These are phyloP conservation scores for Amauroascus niger DNA, from an alignment of 2,329 filamentous ascomycete genomes.

Conservation along the genomic window DNA sequence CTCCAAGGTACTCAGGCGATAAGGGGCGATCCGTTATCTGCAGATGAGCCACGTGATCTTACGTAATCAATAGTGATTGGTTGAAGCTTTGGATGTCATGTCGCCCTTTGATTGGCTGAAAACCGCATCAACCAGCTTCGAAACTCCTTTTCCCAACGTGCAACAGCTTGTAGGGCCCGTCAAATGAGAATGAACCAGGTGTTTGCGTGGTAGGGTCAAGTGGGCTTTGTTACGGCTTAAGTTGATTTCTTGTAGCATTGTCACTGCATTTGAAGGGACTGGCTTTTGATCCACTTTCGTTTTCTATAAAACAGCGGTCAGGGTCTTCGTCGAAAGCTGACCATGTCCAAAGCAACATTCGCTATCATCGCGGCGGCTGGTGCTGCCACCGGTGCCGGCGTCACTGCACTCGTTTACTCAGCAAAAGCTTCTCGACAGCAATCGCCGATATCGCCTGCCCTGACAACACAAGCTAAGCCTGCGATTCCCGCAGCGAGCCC, in stretches of 20 bases:
- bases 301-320: too few species aligned
- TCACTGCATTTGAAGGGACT: neutral
- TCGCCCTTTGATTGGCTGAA: conserved; percentile 22
- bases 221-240: too few species aligned
- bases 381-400: conserved; percentile 64
- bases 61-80: neutral
- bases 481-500: conserved; percentile 21
- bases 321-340: conserved; percentile 15
- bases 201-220: too few species aligned
- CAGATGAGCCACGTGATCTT: neutral
- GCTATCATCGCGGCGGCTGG: conserved; percentile 66
- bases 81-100: neutral
- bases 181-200: too few species aligned
- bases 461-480: conserved; percentile 24
- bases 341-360: conserved; percentile 69
- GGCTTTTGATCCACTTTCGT: neutral
- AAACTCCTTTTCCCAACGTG: too few species aligned
- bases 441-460: conserved; percentile 29
- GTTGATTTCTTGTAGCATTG: too few species aligned
- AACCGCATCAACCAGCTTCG: neutral
- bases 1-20: conserved; percentile 19
- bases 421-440: conserved; percentile 47
- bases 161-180: too few species aligned
- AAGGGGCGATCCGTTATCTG: neutral
- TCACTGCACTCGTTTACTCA: conserved; percentile 59